Conservation (phyloP, 805 yeast genomes). For the Kluyveromyces wickerhamii region DNA sequence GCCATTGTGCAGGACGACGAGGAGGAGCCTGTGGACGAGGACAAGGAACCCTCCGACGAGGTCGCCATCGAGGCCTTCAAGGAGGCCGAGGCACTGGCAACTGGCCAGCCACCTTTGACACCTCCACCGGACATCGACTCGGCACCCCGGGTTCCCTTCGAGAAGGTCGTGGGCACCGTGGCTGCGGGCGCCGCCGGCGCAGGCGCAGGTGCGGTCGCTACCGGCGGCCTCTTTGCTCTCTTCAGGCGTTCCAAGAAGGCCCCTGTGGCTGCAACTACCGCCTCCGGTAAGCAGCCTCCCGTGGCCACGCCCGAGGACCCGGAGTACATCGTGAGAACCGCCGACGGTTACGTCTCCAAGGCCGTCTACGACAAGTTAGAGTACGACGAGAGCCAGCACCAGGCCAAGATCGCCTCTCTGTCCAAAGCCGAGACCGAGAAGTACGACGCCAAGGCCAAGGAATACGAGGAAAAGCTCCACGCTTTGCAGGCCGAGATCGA, state of each 20-base stretch:
- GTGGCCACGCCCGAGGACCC: constrained; percentile 27
- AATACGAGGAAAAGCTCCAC: constrained; percentile 16
- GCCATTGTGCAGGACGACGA: constrained; percentile 3
- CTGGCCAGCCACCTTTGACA: background rate
- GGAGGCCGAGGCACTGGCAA: constrained; percentile 6
- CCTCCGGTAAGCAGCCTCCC: constrained; percentile 10
- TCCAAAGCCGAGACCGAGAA: constrained; percentile 11
- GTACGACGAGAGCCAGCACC: constrained; percentile 18
- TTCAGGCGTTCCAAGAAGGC: constrained; percentile 9
- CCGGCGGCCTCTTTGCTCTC: constrained; percentile 5
- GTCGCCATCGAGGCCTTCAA: constrained; percentile 6
- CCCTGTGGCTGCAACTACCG: background rate
- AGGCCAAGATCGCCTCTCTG: constrained; percentile 14
- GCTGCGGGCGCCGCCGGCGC: background rate
- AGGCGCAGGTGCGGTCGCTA: background rate
- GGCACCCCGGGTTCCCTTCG: constrained; percentile 15
- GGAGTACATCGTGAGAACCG: constrained; percentile 22
- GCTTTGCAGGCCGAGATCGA: constrained; percentile 18
- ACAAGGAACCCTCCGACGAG: constrained; percentile 1
- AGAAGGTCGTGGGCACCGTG: constrained; percentile 3
- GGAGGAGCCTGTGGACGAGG: constrained; percentile 1
- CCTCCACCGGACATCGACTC: constrained; percentile 10
- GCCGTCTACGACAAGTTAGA: constrained; percentile 23
- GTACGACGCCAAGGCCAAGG: constrained; percentile 15
- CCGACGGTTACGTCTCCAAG: constrained; percentile 22